These are phyloP conservation scores for Ceratocystis harringtonii DNA, from an alignment of 2,329 filamentous ascomycete species.

Conservation along the genomic window DNA sequence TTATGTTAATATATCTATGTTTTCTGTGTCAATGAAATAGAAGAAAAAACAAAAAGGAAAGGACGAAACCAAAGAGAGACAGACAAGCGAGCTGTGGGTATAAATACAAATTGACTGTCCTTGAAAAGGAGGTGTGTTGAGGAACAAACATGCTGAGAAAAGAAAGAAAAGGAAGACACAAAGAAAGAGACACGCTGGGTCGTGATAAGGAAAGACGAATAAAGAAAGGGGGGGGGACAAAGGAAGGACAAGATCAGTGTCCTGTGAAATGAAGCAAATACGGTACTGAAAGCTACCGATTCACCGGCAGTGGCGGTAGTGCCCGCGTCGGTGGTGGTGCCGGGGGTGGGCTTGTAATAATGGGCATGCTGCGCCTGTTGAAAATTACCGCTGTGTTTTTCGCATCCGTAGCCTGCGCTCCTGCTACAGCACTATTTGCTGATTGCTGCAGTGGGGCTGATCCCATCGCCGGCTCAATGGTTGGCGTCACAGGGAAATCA, in stretches of 20 bases:
- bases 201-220: not conserved
- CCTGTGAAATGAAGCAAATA: not conserved
- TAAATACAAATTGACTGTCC: conserved; percentile 1
- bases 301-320: conserved; percentile 37
- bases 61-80: not conserved
- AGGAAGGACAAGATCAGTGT: not conserved
- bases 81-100: not conserved
- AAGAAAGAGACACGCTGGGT: not conserved
- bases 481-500: not conserved
- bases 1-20: not conserved
- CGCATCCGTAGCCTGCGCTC: not conserved
- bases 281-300: conserved; percentile 7
- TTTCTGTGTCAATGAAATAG: not conserved
- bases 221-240: not conserved
- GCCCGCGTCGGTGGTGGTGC: conserved; percentile 40
- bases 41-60: not conserved
- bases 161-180: conserved; percentile 1
- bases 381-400: conserved; percentile 16
- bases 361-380: conserved; percentile 35
- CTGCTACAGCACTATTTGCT: not conserved
- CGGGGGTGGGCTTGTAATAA: conserved; percentile 36
- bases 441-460: not conserved
- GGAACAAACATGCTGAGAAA: not conserved
- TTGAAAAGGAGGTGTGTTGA: not conserved
- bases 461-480: not conserved